Evolutionary conservation across 805 yeast genomes (phyloP).

Genomic region (Saccharomycopsis guyanensis): DNA sequence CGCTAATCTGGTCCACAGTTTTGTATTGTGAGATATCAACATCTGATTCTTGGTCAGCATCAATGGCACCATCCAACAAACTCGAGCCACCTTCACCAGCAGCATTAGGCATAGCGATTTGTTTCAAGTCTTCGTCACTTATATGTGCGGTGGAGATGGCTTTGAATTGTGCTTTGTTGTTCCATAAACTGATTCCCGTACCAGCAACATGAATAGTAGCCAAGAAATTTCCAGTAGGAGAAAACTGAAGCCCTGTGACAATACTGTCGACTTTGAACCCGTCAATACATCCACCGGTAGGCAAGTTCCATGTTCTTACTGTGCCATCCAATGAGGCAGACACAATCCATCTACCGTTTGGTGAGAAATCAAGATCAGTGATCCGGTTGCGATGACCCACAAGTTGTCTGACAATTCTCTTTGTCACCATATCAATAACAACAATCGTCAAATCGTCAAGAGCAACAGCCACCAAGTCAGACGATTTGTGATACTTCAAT

Average conservation of each 20-base stretch:
- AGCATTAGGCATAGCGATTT: constrained; percentile 56
- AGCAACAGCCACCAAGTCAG: constrained; percentile 79
- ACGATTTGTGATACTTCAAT: constrained; percentile 69
- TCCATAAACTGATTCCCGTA: constrained; percentile 88
- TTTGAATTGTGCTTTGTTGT: constrained; percentile 77
- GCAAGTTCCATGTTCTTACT: constrained; percentile 93
- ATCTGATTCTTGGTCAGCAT: constrained; percentile 30
- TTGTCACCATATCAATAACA: constrained; percentile 75
- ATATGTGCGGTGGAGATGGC: constrained; percentile 63
- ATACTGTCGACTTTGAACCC: constrained; percentile 73
- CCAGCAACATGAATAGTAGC: constrained; percentile 91
- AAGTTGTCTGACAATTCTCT: constrained; percentile 74
- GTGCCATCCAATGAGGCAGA: constrained; percentile 80
- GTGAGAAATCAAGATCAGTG: constrained; percentile 82
- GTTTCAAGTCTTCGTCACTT: constrained; percentile 61
- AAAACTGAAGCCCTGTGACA: constrained; percentile 73
- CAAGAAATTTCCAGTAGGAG: constrained; percentile 81
- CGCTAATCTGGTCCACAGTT: constrained; percentile 55
- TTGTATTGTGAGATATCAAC: constrained; percentile 33
- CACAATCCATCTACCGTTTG: constrained; percentile 93
- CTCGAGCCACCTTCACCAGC: constrained; percentile 72
- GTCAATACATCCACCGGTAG: constrained; percentile 94
- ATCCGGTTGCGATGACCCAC: constrained; percentile 87
- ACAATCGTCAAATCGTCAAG: constrained; percentile 82
- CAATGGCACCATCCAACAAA: constrained; percentile 73